A percentile compares a stretch with the other conserved stretches of the same genome.
Evolutionary conservation across 495 filamentous ascomycete genomes (phyloP).

Genomic region (Xanthoparmelia taractica): DNA sequence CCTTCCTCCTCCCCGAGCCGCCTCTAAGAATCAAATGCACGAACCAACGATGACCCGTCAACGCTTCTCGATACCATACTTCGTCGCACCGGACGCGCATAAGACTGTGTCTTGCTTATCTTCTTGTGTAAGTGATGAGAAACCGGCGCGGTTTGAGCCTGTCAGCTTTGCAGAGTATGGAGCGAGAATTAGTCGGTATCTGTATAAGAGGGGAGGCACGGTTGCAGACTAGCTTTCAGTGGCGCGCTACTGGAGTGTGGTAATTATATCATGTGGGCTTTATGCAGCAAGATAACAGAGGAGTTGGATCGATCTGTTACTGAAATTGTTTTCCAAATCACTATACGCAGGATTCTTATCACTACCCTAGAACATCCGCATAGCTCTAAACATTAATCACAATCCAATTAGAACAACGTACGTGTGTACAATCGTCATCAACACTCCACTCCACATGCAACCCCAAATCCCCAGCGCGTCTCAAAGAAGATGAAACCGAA

Average conservation of each 20-base stretch:
- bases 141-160: constrained; percentile 48
- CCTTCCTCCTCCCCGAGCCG: constrained; percentile 18
- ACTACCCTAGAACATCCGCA: too few species aligned
- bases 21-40: not conserved
- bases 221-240: not conserved
- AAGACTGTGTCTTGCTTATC: constrained; percentile 40
- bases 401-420: too few species aligned
- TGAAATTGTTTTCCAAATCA: too few species aligned
- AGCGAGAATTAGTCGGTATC: constrained; percentile 4
- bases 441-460: too few species aligned
- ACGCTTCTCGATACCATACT: constrained; percentile 51
- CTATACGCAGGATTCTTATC: too few species aligned
- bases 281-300: not conserved
- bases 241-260: not conserved
- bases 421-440: too few species aligned
- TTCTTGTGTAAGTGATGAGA: constrained; percentile 42
- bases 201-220: constrained; percentile 6
- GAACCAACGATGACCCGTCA: constrained; percentile 24
- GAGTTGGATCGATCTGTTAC: too few species aligned
- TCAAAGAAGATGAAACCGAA: too few species aligned
- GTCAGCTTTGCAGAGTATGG: constrained; percentile 46
- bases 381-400: too few species aligned
- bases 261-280: not conserved
- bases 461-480: too few species aligned
- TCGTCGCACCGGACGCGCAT: constrained; percentile 37